Conservation (phyloP, 192 early-diverging fungal species). For the Coemansia sp. region DNA sequence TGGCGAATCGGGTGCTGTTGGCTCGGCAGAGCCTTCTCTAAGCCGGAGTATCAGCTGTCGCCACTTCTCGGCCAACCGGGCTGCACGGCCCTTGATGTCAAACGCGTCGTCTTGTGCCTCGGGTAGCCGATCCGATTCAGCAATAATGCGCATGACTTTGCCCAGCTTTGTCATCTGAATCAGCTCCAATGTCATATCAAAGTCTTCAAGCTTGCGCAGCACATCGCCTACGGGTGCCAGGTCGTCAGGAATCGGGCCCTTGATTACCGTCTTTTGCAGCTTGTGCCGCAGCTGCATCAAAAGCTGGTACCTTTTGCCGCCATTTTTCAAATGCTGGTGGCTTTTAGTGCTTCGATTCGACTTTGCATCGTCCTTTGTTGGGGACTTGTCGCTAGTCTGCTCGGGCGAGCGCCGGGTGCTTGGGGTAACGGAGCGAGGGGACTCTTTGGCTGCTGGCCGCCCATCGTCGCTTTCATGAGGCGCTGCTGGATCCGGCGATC, state of each 20-base stretch:
- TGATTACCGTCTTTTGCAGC: conserved; percentile 52
- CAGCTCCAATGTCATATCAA: conserved; percentile 49
- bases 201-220: conserved; percentile 47
- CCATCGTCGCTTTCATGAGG: conserved; percentile 31
- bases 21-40: conserved; percentile 33
- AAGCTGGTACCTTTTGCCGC: conserved; percentile 34
- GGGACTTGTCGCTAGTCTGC: neutral
- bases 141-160: conserved; percentile 54
- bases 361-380: conserved; percentile 28
- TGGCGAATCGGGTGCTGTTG: conserved; percentile 31
- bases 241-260: conserved; percentile 37
- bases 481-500: conserved; percentile 14
- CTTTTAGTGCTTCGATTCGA: conserved; percentile 19
- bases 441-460: conserved; percentile 33
- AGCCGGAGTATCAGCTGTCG: conserved; percentile 36
- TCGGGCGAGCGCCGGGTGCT: conserved; percentile 28
- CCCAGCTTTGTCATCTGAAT: conserved; percentile 53
- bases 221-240: conserved; percentile 37
- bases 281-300: conserved; percentile 52
- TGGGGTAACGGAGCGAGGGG: conserved; percentile 33
- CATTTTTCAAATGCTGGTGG: conserved; percentile 30
- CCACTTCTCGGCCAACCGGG: conserved; percentile 47
- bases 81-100: conserved; percentile 49
- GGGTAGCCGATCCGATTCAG: conserved; percentile 27
- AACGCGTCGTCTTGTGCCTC: conserved; percentile 36